A percentile compares a stretch with the other conserved stretches of the same genome.
Evolutionary conservation across 108 stramenopile species (phyloP).

Genomic region (Nitzschia sp.): DNA sequence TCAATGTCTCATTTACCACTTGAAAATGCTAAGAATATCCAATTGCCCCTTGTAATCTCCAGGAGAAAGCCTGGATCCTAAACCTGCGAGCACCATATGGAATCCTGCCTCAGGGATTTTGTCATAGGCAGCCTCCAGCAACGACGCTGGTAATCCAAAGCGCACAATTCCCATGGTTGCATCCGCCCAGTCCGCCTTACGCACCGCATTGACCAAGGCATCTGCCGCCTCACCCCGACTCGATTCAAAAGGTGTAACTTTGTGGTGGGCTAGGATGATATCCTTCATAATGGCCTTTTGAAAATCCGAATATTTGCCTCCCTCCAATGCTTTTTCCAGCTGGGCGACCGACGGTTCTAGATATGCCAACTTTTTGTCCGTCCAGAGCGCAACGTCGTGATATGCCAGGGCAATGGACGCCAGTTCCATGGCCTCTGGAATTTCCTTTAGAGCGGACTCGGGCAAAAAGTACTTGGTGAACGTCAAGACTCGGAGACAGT

Average conservation of each 20-base stretch:
- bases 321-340: conserved; percentile 17
- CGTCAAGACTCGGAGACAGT: conserved; percentile 55
- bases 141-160: conserved; percentile 42
- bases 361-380: conserved; percentile 42
- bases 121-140: conserved; percentile 42
- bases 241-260: conserved; percentile 31
- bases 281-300: conserved; percentile 28
- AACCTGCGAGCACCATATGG: conserved; percentile 30
- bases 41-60: conserved; percentile 29
- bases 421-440: conserved; percentile 35
- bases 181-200: conserved; percentile 61
- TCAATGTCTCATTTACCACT: conserved; percentile 44
- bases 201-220: conserved; percentile 57
- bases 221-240: conserved; percentile 11
- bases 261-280: conserved; percentile 48
- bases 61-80: conserved; percentile 30
- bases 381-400: conserved; percentile 57
- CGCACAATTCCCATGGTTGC: conserved; percentile 49
- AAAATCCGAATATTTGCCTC: neutral
- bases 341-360: conserved; percentile 33
- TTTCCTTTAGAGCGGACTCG: conserved; percentile 13
- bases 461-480: conserved; percentile 42
- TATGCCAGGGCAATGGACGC: conserved; percentile 48
- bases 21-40: conserved; percentile 38
- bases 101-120: conserved; percentile 43